Percentiles rank a stretch among this genome's conserved stretches.
Evolutionary conservation across 2,329 filamentous ascomycete genomes (phyloP).

Genomic region (Colletotrichum limetticola): DNA sequence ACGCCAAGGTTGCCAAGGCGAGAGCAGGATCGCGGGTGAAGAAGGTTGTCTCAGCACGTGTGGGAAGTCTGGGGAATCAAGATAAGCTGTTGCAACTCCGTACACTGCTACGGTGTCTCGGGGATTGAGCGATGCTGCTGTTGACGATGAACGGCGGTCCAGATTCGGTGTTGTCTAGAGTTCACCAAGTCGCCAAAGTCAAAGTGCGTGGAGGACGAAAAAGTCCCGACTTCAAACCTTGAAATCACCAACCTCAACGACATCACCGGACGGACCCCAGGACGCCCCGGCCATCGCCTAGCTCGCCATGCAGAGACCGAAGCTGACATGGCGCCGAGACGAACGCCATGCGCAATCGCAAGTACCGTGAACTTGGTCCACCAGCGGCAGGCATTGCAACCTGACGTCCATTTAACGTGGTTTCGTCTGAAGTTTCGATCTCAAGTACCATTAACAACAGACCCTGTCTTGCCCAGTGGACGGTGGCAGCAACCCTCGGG

Average conservation of each 20-base stretch:
- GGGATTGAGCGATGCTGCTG: neutral
- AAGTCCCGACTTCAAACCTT: neutral
- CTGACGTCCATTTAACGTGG: slow-evolving; percentile 17
- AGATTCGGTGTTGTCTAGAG: slow-evolving; percentile 3
- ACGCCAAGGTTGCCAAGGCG: slow-evolving; percentile 33
- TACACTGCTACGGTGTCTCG: slow-evolving; percentile 7
- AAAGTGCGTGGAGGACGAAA: neutral
- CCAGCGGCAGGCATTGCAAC: slow-evolving; percentile 2
- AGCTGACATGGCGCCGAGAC: slow-evolving; percentile 12
- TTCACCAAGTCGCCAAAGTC: neutral
- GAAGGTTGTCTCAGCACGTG: slow-evolving; percentile 36
- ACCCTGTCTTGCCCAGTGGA: neutral
- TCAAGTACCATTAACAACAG: slow-evolving; percentile 7
- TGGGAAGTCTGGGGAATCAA: slow-evolving; percentile 29
- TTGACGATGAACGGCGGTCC: neutral
- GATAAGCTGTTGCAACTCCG: slow-evolving; percentile 4
- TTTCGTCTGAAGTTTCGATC: slow-evolving; percentile 31
- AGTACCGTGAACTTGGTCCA: slow-evolving; percentile 21
- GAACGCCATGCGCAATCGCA: slow-evolving; percentile 5
- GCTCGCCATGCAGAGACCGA: neutral
- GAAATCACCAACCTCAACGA: neutral
- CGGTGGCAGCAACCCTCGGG: neutral
- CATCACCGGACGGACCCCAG: neutral
- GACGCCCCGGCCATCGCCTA: neutral
- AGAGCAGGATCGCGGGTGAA: slow-evolving; percentile 29